These are phyloP conservation scores for Candida albicans DNA, from an alignment of 1,139 yeast genomes.

Conservation along the genomic window DNA sequence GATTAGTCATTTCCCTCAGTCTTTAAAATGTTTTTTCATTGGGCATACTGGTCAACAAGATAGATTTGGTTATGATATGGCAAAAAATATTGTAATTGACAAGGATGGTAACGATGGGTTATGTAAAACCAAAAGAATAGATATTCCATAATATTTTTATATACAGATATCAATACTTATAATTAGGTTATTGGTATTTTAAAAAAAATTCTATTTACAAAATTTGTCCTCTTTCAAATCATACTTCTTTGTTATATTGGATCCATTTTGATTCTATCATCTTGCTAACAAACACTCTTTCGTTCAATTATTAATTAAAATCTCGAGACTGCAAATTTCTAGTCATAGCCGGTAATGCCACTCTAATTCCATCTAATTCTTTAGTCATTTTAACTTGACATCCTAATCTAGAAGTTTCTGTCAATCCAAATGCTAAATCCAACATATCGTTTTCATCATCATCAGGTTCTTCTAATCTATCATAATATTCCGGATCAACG, in stretches of 20 bases:
- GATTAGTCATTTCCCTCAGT: conserved; percentile 14
- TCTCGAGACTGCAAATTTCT: conserved; percentile 83
- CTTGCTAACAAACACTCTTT: not conserved
- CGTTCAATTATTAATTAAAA: conserved; percentile 34
- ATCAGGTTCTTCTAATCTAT: conserved; percentile 87
- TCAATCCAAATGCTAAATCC: conserved; percentile 93
- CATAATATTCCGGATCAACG: conserved; percentile 92
- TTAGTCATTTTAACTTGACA: conserved; percentile 90
- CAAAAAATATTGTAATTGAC: conserved; percentile 16
- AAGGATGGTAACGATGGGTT: conserved; percentile 5
- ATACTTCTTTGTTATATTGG: not conserved
- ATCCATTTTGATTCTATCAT: not conserved
- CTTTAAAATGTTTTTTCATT: conserved; percentile 18
- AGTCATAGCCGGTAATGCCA: conserved; percentile 98
- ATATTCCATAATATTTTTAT: conserved; percentile 7
- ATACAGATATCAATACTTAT: not conserved
- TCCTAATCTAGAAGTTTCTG: conserved; percentile 94
- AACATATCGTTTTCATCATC: conserved; percentile 99
- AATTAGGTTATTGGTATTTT: not conserved
- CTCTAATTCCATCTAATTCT: conserved; percentile 87
- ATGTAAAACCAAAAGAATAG: conserved; percentile 22
- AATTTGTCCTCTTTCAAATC: not conserved
- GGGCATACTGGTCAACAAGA: conserved; percentile 23
- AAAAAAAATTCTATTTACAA: not conserved
- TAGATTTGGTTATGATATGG: conserved; percentile 25